Evolutionary conservation across 257 asterid genomes (phyloP).

Genomic region (Solanum gracilifrons): DNA sequence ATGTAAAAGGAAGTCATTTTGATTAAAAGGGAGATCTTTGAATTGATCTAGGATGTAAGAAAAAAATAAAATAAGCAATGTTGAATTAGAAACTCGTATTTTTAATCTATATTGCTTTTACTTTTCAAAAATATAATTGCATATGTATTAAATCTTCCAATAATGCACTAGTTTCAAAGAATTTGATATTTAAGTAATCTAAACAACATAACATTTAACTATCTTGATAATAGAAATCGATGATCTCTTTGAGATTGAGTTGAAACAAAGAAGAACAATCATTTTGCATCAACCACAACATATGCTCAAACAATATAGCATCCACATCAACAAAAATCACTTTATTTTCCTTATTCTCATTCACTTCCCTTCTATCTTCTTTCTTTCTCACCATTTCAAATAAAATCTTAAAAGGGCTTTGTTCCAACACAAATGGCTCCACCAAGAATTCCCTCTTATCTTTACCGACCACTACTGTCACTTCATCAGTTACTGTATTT

Average conservation of each 20-base stretch:
- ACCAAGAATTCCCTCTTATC: neutral
- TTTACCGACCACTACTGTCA: neutral
- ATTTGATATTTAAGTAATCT: neutral
- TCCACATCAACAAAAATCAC: conserved; percentile 25
- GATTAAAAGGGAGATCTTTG: neutral
- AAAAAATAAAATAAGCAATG: no score
- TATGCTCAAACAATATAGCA: conserved; percentile 34
- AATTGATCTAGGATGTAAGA: neutral
- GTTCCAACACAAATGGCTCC: neutral
- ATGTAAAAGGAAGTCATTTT: neutral
- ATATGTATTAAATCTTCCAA: rapidly evolving
- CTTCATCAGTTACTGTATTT: neutral
- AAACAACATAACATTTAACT: neutral
- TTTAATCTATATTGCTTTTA: no score
- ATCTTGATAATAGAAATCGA: conserved; percentile 27
- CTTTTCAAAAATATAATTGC: no score
- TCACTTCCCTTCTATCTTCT: neutral
- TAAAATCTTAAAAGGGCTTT: neutral
- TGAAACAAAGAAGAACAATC: conserved; percentile 26
- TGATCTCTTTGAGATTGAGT: conserved; percentile 27
- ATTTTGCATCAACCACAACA: conserved; percentile 34
- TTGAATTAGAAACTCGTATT: no score
- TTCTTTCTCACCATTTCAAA: conserved; percentile 2
- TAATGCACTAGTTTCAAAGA: neutral
- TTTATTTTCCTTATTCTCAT: neutral